Percentiles rank a stretch among this genome's conserved stretches.
These are phyloP conservation scores for Neurospora sp. DNA, from an alignment of 495 filamentous ascomycete species.

Conservation along the genomic window DNA sequence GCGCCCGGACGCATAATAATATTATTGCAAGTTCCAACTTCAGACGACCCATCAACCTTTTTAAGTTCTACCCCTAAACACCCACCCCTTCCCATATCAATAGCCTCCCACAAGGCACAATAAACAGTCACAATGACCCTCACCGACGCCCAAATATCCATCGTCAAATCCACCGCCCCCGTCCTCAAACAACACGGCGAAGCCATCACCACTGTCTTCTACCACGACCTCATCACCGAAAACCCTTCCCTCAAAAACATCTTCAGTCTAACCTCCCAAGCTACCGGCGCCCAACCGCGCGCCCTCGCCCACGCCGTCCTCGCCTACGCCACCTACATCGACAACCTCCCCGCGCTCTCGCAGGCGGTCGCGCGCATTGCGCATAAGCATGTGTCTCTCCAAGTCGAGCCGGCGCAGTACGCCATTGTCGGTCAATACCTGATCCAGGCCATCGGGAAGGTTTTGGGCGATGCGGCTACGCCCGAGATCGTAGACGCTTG, in stretches of 20 bases:
- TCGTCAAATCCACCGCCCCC: slow-evolving; percentile 51
- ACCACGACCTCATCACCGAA: slow-evolving; percentile 53
- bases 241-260: slow-evolving; percentile 53
- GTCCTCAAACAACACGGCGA: slow-evolving; percentile 56
- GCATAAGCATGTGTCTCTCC: slow-evolving; percentile 65
- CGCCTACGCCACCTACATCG: slow-evolving; percentile 62
- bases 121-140: slow-evolving; percentile 15
- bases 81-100: not conserved
- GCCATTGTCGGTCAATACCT: slow-evolving; percentile 58
- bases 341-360: slow-evolving; percentile 51
- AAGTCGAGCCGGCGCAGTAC: slow-evolving; percentile 59
- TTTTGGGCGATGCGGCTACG: slow-evolving; percentile 58
- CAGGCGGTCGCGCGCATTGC: slow-evolving; percentile 62
- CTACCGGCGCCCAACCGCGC: slow-evolving; percentile 51
- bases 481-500: slow-evolving; percentile 58
- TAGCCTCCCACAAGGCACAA: not conserved
- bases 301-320: slow-evolving; percentile 59
- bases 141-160: slow-evolving; percentile 34
- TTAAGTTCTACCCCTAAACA: not conserved
- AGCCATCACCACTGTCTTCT: slow-evolving; percentile 58
- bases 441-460: slow-evolving; percentile 55
- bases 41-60: not conserved
- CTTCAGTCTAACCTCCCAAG: slow-evolving; percentile 60
- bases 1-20: not conserved
- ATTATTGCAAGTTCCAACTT: not conserved